Percentiles rank a stretch among this genome's conserved stretches.
Evolutionary conservation across 2,329 filamentous ascomycete genomes (phyloP).

Genomic region (Fusarium tanahbumbuense): DNA sequence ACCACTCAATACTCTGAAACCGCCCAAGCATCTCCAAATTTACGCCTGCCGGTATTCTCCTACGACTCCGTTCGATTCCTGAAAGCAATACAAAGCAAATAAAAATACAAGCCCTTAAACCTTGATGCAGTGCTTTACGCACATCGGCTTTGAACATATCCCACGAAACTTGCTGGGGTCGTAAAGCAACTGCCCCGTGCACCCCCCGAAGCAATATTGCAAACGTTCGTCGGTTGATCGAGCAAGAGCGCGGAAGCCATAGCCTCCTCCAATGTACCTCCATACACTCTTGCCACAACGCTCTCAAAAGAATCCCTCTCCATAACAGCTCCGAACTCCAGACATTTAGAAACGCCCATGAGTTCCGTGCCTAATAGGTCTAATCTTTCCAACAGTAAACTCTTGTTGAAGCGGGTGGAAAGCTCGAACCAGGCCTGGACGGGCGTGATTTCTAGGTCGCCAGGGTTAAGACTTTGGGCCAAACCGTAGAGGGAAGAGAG

Average conservation of each 20-base stretch:
- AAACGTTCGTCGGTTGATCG: slow-evolving; percentile 9
- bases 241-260: slow-evolving; percentile 27
- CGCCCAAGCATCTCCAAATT: neutral
- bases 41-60: neutral
- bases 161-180: slow-evolving; percentile 13
- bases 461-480: slow-evolving; percentile 58
- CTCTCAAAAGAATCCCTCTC: slow-evolving; percentile 60
- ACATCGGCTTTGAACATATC: slow-evolving; percentile 26
- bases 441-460: slow-evolving; percentile 59
- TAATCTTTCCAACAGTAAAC: slow-evolving; percentile 53
- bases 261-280: slow-evolving; percentile 36
- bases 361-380: slow-evolving; percentile 57
- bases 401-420: slow-evolving; percentile 54
- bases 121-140: neutral
- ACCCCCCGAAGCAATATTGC: slow-evolving; percentile 1
- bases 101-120: neutral
- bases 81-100: neutral
- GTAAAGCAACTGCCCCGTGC: neutral
- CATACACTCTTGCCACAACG: slow-evolving; percentile 57
- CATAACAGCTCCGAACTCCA: slow-evolving; percentile 61
- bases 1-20: neutral
- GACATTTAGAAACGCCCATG: slow-evolving; percentile 58
- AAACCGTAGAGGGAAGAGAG: slow-evolving; percentile 59
- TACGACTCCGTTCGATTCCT: neutral
- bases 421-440: slow-evolving; percentile 69